Base-by-base conservation (phyloP, 768 basidiomycete species). In the Tricholoma hemisulphureum region DNA sequence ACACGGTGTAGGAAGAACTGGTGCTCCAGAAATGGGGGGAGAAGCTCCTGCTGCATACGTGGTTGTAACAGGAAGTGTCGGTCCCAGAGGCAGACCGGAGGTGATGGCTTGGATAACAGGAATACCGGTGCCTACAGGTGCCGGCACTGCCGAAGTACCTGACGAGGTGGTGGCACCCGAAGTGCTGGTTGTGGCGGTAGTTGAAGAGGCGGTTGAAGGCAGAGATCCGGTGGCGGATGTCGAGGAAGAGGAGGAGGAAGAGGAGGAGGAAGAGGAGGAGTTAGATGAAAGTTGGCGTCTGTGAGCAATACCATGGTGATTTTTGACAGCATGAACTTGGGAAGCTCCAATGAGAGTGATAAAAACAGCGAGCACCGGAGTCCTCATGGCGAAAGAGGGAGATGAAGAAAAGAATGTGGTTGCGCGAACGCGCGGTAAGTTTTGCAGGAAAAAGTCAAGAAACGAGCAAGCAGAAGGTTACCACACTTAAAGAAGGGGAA, bases 1-100 rank as follows among this genome's bases (percentile, higher is more conserved):
- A 89, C 89, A 85, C n/a, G 79, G 68, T 0, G 80, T 75, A 0
- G 93, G 93, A 9, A 94, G 73, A 2, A 72, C 58, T 2, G 89
- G 88, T 1, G 83, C 93, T 58, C 88, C 87, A 29, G 82, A 64
- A 39, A 88, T 74, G 1, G 88, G 83, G 2, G 87, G 81, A 0
- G 77, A 76, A 26, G 85, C 82, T 1, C 91, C 91, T 39, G 85
- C 70, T 0, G 80, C 32, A 63, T 74, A 88, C 0, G 85, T 85
- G 2, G 81, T 68, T 3, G 83, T 75, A 16, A 83, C 73, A 1
- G 82, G 66, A 1, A 80, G 75, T 0, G 82, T 77, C 2, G 81
- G 59, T 6, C 77, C 76, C 6, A 81, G 72, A 4, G 87, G 72
- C 85, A 88, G 88, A 54, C 87, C 88, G 32, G 79, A 81, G 1